Percentiles rank a stretch among this genome's conserved stretches.
phyloP scores from a whole-genome alignment of 2,329 filamentous ascomycete genomes.

The Aplosporella prunicola region DNA sequence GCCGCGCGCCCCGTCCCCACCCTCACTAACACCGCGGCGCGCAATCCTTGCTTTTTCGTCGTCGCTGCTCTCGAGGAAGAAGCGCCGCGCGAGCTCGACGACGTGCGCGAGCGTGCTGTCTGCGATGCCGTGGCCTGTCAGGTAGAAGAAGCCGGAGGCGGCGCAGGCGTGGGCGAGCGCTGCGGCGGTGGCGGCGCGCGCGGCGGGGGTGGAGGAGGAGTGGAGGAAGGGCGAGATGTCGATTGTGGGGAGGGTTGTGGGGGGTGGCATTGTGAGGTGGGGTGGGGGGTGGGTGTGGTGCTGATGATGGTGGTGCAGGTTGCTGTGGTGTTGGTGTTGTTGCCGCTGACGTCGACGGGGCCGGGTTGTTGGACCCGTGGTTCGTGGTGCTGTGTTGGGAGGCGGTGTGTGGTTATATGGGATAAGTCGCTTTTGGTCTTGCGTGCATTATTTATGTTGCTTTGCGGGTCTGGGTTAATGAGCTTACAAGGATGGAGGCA shows the following conservation, averaged over 20 bases:
- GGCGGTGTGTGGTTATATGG: no score
- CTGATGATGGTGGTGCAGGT: slow-evolving; percentile 5
- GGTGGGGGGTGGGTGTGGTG: slow-evolving; percentile 7
- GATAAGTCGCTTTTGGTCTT: no score
- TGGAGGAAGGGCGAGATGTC: slow-evolving; percentile 32
- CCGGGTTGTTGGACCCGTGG: no score
- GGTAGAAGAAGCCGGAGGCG: slow-evolving; percentile 36
- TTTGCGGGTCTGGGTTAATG: no score
- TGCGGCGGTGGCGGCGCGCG: slow-evolving; percentile 19
- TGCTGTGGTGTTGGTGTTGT: not conserved
- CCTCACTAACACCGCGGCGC: slow-evolving; percentile 23
- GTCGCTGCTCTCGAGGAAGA: slow-evolving; percentile 22
- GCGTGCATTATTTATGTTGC: no score
- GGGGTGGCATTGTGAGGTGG: slow-evolving; percentile 14
- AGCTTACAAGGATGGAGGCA: no score
- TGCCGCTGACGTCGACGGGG: slow-evolving; percentile 1
- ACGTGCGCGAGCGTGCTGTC: slow-evolving; percentile 17
- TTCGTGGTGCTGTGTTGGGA: not conserved
- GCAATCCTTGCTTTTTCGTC: slow-evolving; percentile 26
- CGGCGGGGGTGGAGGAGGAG: slow-evolving; percentile 10
- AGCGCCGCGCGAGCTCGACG: slow-evolving; percentile 23
- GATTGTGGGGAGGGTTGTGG: slow-evolving; percentile 29
- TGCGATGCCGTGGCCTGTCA: slow-evolving; percentile 33
- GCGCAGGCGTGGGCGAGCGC: slow-evolving; percentile 29
- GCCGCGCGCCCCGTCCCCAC: slow-evolving; percentile 27